A percentile compares a stretch with the other conserved stretches of the same genome.
These are phyloP conservation scores for Phytophthora citricola DNA, from an alignment of 352 stramenopile species.

Conservation along the genomic window DNA sequence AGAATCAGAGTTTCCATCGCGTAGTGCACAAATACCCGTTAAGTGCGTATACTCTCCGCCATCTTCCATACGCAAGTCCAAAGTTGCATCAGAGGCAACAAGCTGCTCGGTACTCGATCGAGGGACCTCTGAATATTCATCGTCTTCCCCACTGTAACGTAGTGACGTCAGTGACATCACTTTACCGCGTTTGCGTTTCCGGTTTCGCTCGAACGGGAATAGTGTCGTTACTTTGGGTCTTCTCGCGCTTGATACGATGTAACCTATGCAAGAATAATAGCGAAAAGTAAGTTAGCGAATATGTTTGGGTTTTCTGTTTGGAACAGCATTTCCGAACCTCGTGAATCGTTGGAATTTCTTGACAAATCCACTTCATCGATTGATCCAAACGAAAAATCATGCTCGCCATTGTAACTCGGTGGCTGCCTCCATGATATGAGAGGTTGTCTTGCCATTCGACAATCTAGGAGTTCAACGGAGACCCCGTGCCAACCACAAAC, in stretches of 20 bases:
- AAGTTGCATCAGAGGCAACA: slow-evolving; percentile 58
- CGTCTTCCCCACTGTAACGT: slow-evolving; percentile 34
- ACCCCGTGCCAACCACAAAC: slow-evolving; percentile 68
- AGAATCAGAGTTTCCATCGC: slow-evolving; percentile 26
- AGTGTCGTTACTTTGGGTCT: slow-evolving; percentile 49
- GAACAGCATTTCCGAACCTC: slow-evolving; percentile 27
- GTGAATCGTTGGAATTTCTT: slow-evolving; percentile 30
- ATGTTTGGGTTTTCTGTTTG: not conserved
- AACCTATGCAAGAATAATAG: slow-evolving; percentile 27
- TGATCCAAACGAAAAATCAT: slow-evolving; percentile 38
- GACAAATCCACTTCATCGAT: slow-evolving; percentile 60
- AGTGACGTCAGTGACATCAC: slow-evolving; percentile 49
- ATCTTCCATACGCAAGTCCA: slow-evolving; percentile 68
- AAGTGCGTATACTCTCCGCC: slow-evolving; percentile 67
- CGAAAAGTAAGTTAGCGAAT: not conserved
- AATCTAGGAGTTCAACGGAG: slow-evolving; percentile 75
- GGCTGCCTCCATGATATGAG: slow-evolving; percentile 69
- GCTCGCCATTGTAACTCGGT: slow-evolving; percentile 23
- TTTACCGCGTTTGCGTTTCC: slow-evolving; percentile 29
- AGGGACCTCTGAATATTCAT: slow-evolving; percentile 40
- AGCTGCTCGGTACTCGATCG: slow-evolving; percentile 48
- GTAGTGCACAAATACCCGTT: slow-evolving; percentile 54
- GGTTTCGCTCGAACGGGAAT: slow-evolving; percentile 53
- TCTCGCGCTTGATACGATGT: slow-evolving; percentile 51
- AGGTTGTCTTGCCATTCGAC: slow-evolving; percentile 63